A percentile compares a stretch with the other conserved stretches of the same genome.
Conservation (phyloP, 1,284 basidiomycete species). For the Porodaedalea pini region DNA sequence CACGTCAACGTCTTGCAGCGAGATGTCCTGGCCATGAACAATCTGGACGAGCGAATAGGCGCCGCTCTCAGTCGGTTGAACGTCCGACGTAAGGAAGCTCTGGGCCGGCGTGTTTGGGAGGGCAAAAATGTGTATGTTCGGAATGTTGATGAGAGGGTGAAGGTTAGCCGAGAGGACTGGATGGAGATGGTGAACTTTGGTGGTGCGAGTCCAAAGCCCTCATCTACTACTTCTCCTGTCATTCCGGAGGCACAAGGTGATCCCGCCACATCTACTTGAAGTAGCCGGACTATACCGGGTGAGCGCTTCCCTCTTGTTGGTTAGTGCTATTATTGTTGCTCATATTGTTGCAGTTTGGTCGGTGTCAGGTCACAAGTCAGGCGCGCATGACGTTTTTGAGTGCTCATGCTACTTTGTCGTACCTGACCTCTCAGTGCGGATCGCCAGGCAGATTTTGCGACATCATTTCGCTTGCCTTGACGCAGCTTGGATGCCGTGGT, state of each 20-base stretch:
- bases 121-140: slow-evolving; percentile 53
- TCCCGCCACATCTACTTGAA: background rate
- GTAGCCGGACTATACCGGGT: background rate
- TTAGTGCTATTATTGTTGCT: background rate
- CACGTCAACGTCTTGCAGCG: slow-evolving; percentile 54
- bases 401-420: too few relatives aligned
- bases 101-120: slow-evolving; percentile 67
- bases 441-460: too few relatives aligned
- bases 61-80: slow-evolving; percentile 46
- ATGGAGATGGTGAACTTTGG: slow-evolving; percentile 35
- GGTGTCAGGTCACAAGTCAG: background rate
- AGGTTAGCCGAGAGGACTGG: slow-evolving; percentile 37
- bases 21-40: slow-evolving; percentile 47
- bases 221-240: background rate
- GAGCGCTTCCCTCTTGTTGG: background rate
- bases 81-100: slow-evolving; percentile 60
- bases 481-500: too few relatives aligned
- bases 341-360: background rate
- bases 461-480: too few relatives aligned
- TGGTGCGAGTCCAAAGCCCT: background rate
- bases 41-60: slow-evolving; percentile 40
- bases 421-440: too few relatives aligned
- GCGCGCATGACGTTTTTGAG: too few relatives aligned
- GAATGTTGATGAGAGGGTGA: slow-evolving; percentile 29
- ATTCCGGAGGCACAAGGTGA: background rate